Percentiles rank a stretch among this genome's conserved stretches.
These are phyloP conservation scores for Neofusicoccum sp. DNA, from an alignment of 2,329 filamentous ascomycete species.

Conservation along the genomic window DNA sequence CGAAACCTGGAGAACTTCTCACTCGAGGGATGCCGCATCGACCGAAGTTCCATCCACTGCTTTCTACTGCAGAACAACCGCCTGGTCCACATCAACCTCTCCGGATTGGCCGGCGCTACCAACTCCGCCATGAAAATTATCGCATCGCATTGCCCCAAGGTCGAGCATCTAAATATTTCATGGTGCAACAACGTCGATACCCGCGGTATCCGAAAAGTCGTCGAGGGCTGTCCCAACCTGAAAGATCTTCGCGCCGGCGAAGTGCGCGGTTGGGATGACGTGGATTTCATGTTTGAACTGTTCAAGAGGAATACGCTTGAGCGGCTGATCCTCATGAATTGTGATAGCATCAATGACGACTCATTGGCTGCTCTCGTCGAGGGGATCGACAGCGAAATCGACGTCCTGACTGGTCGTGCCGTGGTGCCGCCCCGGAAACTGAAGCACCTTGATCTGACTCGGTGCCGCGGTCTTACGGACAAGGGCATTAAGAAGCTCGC, in stretches of 20 bases:
- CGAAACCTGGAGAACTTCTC: conserved; percentile 84
- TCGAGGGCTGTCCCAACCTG: conserved; percentile 70
- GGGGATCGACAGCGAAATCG: conserved; percentile 72
- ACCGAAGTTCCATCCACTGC: conserved; percentile 74
- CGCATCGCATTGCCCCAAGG: conserved; percentile 71
- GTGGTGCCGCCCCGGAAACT: conserved; percentile 75
- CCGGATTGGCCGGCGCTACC: conserved; percentile 74
- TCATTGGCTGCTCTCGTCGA: conserved; percentile 72
- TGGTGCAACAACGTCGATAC: conserved; percentile 90
- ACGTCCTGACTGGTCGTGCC: conserved; percentile 73
- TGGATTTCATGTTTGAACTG: conserved; percentile 68
- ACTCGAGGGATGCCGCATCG: conserved; percentile 84
- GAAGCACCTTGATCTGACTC: conserved; percentile 80
- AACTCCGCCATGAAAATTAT: conserved; percentile 87
- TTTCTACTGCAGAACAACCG: conserved; percentile 74
- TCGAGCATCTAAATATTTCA: conserved; percentile 85
- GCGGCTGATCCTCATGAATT: conserved; percentile 76
- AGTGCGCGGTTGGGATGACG: conserved; percentile 73
- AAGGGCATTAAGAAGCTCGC: conserved; percentile 68
- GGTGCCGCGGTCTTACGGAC: conserved; percentile 73
- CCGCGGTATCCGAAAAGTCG: conserved; percentile 67
- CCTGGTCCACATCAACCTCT: conserved; percentile 82
- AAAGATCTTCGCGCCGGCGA: conserved; percentile 81
- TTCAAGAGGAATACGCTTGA: conserved; percentile 81
- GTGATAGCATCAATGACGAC: conserved; percentile 73